Evolutionary conservation across 345 rosid genomes (phyloP).

Genomic region (Pugionium cornutum): DNA sequence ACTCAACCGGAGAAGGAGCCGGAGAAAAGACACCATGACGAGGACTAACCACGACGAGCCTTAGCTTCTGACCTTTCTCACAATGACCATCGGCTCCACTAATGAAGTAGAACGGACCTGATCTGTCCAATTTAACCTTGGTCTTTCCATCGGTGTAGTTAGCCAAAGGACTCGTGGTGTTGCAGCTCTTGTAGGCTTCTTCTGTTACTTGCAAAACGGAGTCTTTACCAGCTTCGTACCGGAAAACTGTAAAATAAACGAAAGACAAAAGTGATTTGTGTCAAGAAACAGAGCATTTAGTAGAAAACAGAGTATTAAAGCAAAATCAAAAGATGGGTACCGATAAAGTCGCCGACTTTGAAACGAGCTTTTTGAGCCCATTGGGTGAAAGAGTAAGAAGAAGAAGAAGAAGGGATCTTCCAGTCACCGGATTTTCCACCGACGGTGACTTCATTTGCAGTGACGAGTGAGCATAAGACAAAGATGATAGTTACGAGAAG

Average conservation of each 20-base stretch:
- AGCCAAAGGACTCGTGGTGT: conserved; percentile 52
- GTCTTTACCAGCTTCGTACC: conserved; percentile 33
- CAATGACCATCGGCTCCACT: conserved; percentile 78
- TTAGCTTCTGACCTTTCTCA: conserved; percentile 73
- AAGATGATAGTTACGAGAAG: conserved; percentile 31
- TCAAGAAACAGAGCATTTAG: conserved; percentile 17
- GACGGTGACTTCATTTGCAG: conserved; percentile 52
- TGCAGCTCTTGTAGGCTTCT: conserved; percentile 65
- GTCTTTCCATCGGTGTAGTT: conserved; percentile 69
- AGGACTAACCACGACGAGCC: conserved; percentile 58
- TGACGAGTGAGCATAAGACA: conserved; percentile 35
- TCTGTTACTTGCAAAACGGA: conserved; percentile 69
- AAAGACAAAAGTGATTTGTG: background rate
- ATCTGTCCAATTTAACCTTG: conserved; percentile 56
- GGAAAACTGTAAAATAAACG: conserved; percentile 21
- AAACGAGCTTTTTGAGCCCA: conserved; percentile 75
- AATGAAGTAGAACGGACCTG: conserved; percentile 77
- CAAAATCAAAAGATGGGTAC: conserved; percentile 32
- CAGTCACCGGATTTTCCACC: conserved; percentile 55
- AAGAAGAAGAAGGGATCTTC: conserved; percentile 55
- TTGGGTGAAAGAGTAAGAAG: conserved; percentile 53
- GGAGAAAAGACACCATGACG: conserved; percentile 51
- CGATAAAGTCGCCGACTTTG: conserved; percentile 62
- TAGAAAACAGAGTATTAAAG: background rate
- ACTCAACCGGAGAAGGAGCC: conserved; percentile 68